Base-by-base conservation (phyloP, 148 eudicot species). In the Vaccinium corymbosum region DNA sequence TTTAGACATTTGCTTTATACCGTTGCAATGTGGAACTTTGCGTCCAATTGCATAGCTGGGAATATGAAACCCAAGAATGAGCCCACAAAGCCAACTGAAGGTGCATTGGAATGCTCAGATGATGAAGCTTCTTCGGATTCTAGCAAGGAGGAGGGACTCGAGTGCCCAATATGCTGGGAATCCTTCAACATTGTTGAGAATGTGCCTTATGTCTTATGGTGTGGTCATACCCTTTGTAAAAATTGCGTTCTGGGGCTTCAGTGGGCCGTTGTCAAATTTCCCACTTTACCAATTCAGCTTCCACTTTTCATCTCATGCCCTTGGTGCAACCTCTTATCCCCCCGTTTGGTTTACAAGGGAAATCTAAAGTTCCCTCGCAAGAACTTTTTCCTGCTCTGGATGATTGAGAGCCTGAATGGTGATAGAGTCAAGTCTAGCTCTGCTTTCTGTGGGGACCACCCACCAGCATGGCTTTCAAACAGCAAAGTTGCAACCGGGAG, bases 151-250 rank as follows among this genome's bases (percentile, higher is more conserved):
- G 92, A 90, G 77, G 91, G 89, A 22, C 81, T 90, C 25, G 92
- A 90, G 73, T 90, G 92, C 82, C 92, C 91, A 8, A 89, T 90
- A 89, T 90, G 92, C 86, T 89, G 89, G 88, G 92, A 90, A 79
- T 90, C 92, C 77, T 90, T 90, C 52, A 90, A 90, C 85, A 86
- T 90, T 51, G 92, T 90, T 17, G 92, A 90, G 81, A 90, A 90
- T 75, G 83, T 90, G 51, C 92, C 92, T 59, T 90, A 89, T 81
- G 91, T 90, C 59, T 79, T 90, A 56, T 90, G 92, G 92, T 90
- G 92, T 71, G 92, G 92, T 25, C 92, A 90, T 83, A 87, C 91
- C 48, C 85, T 90, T 3, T 90, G 92, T 76, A 87, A 90, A 78
- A 89, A 90, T 77, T 90, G 92, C 77, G 61, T 90, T 25, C 76